Evolutionary conservation across 164 flowering plant species (phyloP).

Genomic region (Tetrastigma voinierianum): DNA sequence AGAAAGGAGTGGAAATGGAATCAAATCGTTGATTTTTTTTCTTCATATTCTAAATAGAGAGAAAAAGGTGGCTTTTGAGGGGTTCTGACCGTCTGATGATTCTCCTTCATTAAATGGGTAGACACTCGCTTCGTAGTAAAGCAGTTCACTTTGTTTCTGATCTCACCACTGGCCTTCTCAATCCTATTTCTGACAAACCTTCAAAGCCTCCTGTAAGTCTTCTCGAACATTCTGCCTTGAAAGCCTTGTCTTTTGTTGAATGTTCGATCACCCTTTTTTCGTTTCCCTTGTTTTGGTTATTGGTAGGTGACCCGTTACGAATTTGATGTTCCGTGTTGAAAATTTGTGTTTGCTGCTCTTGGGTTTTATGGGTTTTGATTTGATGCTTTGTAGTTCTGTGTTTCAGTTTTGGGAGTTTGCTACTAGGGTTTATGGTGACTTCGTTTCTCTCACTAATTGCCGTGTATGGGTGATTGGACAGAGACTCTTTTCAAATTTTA

Average conservation of each 20-base stretch:
- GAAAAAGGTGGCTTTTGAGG: too few relatives aligned
- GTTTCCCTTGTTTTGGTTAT: background rate
- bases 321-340: background rate
- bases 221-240: background rate
- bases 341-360: background rate
- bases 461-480: too few relatives aligned
- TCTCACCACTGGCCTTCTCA: slow-evolving; percentile 80
- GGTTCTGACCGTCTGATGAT: too few relatives aligned
- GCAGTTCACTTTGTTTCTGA: slow-evolving; percentile 91
- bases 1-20: background rate
- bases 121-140: slow-evolving; percentile 62
- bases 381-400: background rate
- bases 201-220: slow-evolving; percentile 31
- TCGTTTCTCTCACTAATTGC: too few relatives aligned
- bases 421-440: background rate
- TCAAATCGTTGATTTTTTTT: too few relatives aligned
- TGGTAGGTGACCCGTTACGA: slow-evolving; percentile 1
- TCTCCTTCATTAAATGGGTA: slow-evolving; percentile 27
- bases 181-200: slow-evolving; percentile 87
- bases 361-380: background rate
- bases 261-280: background rate
- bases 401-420: background rate
- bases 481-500: too few relatives aligned
- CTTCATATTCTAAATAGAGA: too few relatives aligned
- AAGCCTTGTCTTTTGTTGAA: background rate